Base-by-base conservation (phyloP, 2,329 filamentous ascomycete species). In the Alternaria arbusti region DNA sequence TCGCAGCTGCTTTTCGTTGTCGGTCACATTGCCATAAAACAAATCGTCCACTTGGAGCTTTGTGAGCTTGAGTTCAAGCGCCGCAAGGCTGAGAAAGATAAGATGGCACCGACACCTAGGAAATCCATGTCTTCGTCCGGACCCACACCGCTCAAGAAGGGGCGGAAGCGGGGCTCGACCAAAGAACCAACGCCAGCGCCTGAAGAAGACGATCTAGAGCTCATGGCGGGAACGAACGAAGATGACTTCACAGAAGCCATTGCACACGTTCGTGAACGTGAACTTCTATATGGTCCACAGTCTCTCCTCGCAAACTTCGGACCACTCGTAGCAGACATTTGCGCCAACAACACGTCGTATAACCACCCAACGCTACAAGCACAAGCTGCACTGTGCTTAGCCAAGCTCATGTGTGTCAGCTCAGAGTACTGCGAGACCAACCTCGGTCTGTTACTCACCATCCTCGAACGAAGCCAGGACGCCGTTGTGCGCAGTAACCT, bases 341-440 rank as follows among this genome's bases (percentile, higher is more conserved):
- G 96, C 82, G 64, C 72, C 44, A 98, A 97, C 81, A 98, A 97
- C 80, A 97, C 94, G 6, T 90, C 90, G 1, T 98, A 98, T 82
- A 89, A 90, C 60, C 94, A 97, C 81, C 90, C 91, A 67, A 93
- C 93, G 60, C 87, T 99, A 11, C 96, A 99, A 81, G 93, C 94
- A 22, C 93, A 96, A 44, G 94, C 96, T 11, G 97, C 96, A 1
- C 84, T 99, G 9, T 99, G 96, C 77, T 87, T 99, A 75, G 95
- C 95, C 5, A 99, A 99, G 84, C 88, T 99, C 64, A 99, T 99
- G 96, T 99, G 96, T 76, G 94, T 99, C 45, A 97, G 93, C 72
- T 91, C 92, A 6, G 94, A 98, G 80, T 99, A 97, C 83, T 99
- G 96, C 81, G 96, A 98, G 81, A 87, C 88, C 44, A 96, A 99